phyloP scores from a whole-genome alignment of 179 eudicot species.

The Beta macrorhiza region DNA sequence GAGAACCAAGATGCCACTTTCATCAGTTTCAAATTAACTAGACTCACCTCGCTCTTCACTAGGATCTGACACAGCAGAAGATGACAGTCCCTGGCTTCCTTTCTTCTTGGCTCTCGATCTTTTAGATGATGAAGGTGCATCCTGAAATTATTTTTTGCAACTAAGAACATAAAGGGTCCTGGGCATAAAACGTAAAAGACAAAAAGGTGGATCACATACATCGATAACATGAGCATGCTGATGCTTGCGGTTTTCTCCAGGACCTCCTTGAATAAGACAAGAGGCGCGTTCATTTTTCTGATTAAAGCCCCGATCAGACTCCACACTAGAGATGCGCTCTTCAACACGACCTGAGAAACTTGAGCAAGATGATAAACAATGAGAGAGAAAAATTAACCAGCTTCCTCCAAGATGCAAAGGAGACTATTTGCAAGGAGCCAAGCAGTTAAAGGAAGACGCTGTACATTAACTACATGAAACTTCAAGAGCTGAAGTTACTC shows the following conservation, averaged over 20 bases:
- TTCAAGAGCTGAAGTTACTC: neutral
- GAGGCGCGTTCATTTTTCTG: constrained; percentile 38
- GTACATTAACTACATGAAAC: constrained; percentile 7
- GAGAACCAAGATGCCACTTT: constrained; percentile 4
- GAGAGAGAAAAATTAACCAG: constrained; percentile 31
- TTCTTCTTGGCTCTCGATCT: constrained; percentile 71
- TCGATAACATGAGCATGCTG: constrained; percentile 44
- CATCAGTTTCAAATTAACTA: constrained; percentile 6
- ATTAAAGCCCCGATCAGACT: constrained; percentile 38
- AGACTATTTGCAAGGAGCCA: constrained; percentile 3
- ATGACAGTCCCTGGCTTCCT: constrained; percentile 43
- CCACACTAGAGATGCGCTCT: constrained; percentile 42
- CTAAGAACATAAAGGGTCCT: constrained; percentile 16
- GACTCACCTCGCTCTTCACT: constrained; percentile 62
- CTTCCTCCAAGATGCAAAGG: constrained; percentile 9
- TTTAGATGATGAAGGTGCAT: constrained; percentile 55
- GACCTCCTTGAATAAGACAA: constrained; percentile 39
- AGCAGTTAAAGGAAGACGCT: neutral
- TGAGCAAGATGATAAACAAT: constrained; percentile 51
- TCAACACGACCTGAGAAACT: constrained; percentile 80
- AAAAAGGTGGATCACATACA: constrained; percentile 36
- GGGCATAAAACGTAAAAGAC: neutral
- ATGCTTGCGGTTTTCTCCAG: constrained; percentile 37
- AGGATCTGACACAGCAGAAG: constrained; percentile 48
- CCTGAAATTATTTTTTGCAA: constrained; percentile 47